phyloP scores from a whole-genome alignment of 192 early-diverging fungal species.

The Rhizophagus sp. region DNA sequence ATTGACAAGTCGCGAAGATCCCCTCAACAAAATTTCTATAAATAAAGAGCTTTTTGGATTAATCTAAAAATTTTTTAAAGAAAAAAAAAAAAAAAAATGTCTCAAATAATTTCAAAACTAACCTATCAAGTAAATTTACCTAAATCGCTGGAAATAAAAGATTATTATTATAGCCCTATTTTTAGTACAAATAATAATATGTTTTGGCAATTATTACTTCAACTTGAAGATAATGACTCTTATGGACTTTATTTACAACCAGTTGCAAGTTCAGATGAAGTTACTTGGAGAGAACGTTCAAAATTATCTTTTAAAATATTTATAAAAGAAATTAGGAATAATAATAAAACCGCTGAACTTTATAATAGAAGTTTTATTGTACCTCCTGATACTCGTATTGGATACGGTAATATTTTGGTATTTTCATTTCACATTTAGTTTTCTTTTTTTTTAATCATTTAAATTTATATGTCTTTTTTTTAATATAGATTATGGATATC shows the following conservation, averaged over 20 bases:
- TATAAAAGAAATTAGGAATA: neutral
- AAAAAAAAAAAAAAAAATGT: neutral
- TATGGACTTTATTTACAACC: neutral
- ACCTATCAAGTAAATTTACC: neutral
- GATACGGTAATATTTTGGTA: neutral
- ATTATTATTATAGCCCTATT: neutral
- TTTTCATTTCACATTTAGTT: neutral
- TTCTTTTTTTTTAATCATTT: neutral
- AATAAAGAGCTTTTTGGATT: too few relatives aligned
- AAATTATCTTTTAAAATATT: neutral
- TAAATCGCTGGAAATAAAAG: neutral
- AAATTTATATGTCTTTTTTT: neutral
- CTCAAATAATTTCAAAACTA: neutral
- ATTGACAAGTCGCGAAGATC: too few relatives aligned
- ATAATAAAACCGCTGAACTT: neutral
- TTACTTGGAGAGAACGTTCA: neutral
- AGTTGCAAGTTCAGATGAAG: neutral
- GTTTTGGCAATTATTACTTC: neutral
- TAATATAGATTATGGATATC: neutral
- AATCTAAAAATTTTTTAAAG: too few relatives aligned
- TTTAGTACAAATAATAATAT: neutral
- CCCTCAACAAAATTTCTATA: too few relatives aligned
- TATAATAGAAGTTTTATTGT: neutral
- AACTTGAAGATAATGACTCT: neutral
- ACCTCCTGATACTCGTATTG: neutral